Evolutionary conservation across 2,329 filamentous ascomycete species (phyloP), one percentile per base, ranked within the genome.

Genomic region (Aspergillus hortae): DNA sequence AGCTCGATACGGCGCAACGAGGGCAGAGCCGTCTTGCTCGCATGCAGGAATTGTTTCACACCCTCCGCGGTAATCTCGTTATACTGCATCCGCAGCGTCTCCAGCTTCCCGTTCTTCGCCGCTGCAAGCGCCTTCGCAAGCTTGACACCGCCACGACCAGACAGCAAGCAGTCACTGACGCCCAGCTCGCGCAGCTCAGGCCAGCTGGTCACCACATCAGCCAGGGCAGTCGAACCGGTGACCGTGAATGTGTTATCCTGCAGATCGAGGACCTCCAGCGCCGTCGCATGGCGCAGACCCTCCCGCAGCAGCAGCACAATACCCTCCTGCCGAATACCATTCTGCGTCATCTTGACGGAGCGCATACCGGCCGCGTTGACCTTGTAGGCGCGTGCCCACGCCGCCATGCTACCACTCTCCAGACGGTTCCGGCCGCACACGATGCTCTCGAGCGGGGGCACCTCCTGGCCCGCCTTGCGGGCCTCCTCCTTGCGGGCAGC

Each of bases 181-280:
- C 90, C 92, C 12, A 99, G 81, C 72, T 97, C 94, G 59, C 83
- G 80, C 44, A 99, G 78, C 36, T 83, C 77, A 0, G 81, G 72
- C 92, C 92, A 99, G 52, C 80, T 80, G 1, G 82, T 79, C 19
- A 92, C 80, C 5, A 90, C 89, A 60, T 80, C 82, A 36, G 89
- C 86, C 48, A 99, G 80, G 10, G 90, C 90, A 62, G 80, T 86
- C 27, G 90, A 89, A 21, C 92, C 94, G 56, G 81, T 79, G 36
- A 87, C 72, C 9, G 92, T 97, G 70, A 97, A 97, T 0, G 94
- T 97, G 75, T 99, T 99, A 75, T 99, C 94, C 72, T 99, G 92
- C 56, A 99, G 77, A 75, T 99, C 94, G 48, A 99, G 76, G 12
- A 91, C 82, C 67, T 86, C 79, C 50, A 99, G 80, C 42, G 78